These are phyloP conservation scores for Candida tropicalis DNA, from an alignment of 1,139 yeast genomes.

Conservation along the genomic window DNA sequence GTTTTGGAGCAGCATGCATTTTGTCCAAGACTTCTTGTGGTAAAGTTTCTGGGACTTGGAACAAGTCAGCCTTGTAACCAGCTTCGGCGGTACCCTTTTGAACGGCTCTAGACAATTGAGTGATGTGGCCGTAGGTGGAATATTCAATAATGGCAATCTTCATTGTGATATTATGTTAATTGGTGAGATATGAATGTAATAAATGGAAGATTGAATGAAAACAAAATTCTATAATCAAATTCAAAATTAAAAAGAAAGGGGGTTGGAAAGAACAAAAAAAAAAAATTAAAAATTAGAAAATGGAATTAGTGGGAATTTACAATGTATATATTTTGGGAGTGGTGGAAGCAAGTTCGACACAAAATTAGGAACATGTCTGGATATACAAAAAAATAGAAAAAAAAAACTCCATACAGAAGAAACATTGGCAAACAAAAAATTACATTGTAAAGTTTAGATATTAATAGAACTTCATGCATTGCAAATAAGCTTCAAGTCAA, in stretches of 20 bases:
- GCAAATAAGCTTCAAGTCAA: neutral
- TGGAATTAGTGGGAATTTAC: neutral
- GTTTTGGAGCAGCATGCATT: constrained; percentile 46
- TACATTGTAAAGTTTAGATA: neutral
- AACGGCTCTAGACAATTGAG: constrained; percentile 47
- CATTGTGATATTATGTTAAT: constrained; percentile 21
- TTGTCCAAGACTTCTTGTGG: constrained; percentile 38
- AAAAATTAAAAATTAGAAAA: neutral
- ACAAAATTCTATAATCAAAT: neutral
- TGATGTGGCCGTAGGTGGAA: constrained; percentile 66
- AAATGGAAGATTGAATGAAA: neutral
- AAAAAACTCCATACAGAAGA: neutral
- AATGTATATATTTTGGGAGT: constrained; percentile 3
- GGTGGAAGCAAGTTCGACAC: neutral
- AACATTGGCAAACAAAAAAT: neutral
- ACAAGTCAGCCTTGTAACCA: constrained; percentile 42
- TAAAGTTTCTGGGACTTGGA: constrained; percentile 53
- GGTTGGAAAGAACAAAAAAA: neutral
- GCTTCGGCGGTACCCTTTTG: constrained; percentile 44
- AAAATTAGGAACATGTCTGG: constrained; percentile 3
- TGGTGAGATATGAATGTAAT: neutral
- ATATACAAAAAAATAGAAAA: constrained; percentile 4
- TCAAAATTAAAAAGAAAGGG: neutral
- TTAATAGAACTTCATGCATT: neutral
- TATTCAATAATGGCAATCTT: constrained; percentile 57